Conservation (phyloP, 305 asterid genomes). For the Fraxinus paxiana region DNA sequence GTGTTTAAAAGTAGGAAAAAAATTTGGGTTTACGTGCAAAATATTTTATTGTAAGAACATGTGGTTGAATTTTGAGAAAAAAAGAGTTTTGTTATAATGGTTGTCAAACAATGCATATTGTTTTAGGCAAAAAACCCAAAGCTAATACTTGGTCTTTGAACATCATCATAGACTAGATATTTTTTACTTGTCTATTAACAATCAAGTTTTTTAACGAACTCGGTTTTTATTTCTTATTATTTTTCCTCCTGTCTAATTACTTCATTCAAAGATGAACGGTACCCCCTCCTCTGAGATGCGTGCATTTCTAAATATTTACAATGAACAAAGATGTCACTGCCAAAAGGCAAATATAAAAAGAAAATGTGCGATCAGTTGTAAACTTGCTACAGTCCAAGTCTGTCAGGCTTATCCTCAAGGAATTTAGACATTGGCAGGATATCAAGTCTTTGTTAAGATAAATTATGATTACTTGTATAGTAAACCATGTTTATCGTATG, state of each 20-base stretch:
- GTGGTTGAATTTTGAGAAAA: too few relatives aligned
- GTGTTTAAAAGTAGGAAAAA: too few relatives aligned
- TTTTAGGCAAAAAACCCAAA: background rate
- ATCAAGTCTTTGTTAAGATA: background rate
- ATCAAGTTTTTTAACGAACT: background rate
- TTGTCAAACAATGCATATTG: background rate
- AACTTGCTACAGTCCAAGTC: background rate
- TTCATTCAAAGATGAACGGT: slow-evolving; percentile 7
- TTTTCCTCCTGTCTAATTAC: background rate
- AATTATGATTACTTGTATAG: background rate
- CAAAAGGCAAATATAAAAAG: background rate
- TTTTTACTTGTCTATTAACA: background rate
- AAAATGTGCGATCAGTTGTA: background rate
- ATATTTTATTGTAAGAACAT: too few relatives aligned
- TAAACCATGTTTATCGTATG: background rate
- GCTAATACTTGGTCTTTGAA: background rate
- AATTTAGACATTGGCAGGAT: background rate
- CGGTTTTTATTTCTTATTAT: background rate
- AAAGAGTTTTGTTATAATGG: too few relatives aligned
- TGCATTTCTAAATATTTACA: background rate
- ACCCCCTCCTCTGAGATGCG: background rate
- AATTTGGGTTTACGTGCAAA: too few relatives aligned
- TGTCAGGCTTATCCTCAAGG: background rate
- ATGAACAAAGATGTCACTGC: slow-evolving; percentile 4
- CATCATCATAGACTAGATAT: background rate